phyloP scores from a whole-genome alignment of 139 green algal species.

The Coelastrella sp. region DNA sequence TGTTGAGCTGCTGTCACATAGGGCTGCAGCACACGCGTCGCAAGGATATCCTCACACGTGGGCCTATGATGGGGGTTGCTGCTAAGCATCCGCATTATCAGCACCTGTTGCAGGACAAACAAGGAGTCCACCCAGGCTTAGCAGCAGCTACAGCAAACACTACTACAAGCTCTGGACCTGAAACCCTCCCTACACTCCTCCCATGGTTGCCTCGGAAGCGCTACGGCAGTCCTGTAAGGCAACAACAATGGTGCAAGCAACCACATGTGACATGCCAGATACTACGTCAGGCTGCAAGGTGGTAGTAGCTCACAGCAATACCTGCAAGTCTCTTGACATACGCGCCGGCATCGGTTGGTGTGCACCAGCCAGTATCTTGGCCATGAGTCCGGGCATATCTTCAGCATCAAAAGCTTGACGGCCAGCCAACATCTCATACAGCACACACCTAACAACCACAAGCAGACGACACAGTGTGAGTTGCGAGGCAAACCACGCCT shows the following conservation, averaged over 20 bases:
- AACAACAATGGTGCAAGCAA: neutral
- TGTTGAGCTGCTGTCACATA: neutral
- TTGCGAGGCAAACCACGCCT: too few relatives aligned
- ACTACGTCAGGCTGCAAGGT: too few relatives aligned
- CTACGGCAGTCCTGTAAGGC: neutral
- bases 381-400: slow-evolving; percentile 63
- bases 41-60: neutral
- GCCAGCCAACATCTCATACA: slow-evolving; percentile 76
- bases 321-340: neutral
- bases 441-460: slow-evolving; percentile 61
- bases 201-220: neutral
- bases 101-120: neutral
- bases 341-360: neutral
- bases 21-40: neutral
- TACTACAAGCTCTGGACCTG: too few relatives aligned
- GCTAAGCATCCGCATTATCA: slow-evolving; percentile 31
- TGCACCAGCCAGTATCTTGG: slow-evolving; percentile 2
- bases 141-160: too few relatives aligned
- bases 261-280: neutral
- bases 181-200: too few relatives aligned
- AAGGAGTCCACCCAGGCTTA: neutral
- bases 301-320: too few relatives aligned
- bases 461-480: neutral
- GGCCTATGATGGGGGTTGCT: slow-evolving; percentile 1
- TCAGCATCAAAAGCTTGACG: slow-evolving; percentile 70